Base-by-base conservation (phyloP, 2,329 filamentous ascomycete species). In the Stachybotrys chlorohalonatus region DNA sequence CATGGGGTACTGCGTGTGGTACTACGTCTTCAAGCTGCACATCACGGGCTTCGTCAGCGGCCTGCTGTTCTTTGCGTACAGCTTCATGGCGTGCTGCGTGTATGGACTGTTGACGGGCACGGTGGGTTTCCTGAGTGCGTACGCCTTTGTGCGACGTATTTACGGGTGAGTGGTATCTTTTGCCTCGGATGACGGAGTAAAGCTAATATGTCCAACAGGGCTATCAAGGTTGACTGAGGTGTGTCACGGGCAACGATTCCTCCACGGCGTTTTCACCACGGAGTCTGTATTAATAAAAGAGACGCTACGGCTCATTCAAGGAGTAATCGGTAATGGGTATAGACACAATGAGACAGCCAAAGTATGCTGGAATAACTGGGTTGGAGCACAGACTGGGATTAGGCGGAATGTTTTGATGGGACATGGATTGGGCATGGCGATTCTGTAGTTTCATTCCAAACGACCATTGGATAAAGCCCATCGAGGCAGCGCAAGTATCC, bases 31-130 rank as follows among this genome's bases (percentile, higher is more conserved):
- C 60, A 90, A 89, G 69, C 77, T 95, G 54, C 87, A 92, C 69
- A 89, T 95, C 59, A 81, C 83, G 6, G 90, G 90, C 6, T 87
- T 93, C 60, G 81, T 91, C 49, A 90, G 87, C 64, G 84, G 85
- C 51, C 68, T 95, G 67, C 77, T 95, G 39, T 95, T 95, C 74
- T 95, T 95, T 70, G 84, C 82, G 61, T 95, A 95, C 69, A 90
- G 86, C 68, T 85, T 89, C 65, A 80, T 95, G 62, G 89, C 88
- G 1, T 95, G 89, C 68, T 79, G 82, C 49, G 85, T 94, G 4
- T 95, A 94, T 67, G 89, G 87, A 1, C 74, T 95, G 52, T 73
- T 94, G 58, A 90, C 86, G 9, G 90, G 90, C 30, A 95, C 90
- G 0, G 81, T 95, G 54, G 90, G 90, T 2, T 95, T 95, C 69